These are phyloP conservation scores for Mucor racemosus DNA, from an alignment of 371 early-diverging fungal genomes.

Conservation along the genomic window DNA sequence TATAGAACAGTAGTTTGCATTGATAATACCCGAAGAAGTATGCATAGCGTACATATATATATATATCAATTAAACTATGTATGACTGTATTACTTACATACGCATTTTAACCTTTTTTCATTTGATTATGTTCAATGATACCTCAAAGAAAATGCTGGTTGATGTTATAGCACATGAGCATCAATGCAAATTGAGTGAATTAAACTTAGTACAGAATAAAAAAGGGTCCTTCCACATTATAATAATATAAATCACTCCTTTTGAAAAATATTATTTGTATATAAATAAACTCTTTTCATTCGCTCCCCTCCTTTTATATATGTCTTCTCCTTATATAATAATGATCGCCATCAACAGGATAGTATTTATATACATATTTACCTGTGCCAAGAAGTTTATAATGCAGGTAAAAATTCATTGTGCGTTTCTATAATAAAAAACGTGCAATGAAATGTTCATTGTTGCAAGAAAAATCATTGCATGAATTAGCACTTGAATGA, in stretches of 20 bases:
- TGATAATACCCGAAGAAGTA: background rate
- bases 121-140: background rate
- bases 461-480: too few relatives aligned
- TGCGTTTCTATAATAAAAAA: background rate
- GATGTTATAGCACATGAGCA: too few relatives aligned
- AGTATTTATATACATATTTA: constrained; percentile 1
- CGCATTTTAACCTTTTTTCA: background rate
- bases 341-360: background rate
- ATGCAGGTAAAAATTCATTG: background rate
- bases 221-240: background rate
- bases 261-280: background rate
- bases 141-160: too few relatives aligned
- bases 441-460: background rate
- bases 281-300: background rate
- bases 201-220: background rate
- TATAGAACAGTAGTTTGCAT: too few relatives aligned
- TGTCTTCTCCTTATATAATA: background rate
- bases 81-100: background rate
- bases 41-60: background rate
- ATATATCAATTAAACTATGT: background rate
- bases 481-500: background rate
- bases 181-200: background rate
- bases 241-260: background rate
- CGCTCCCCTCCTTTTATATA: too few relatives aligned
- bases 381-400: background rate